Evolutionary conservation across 106 monocot genomes (phyloP).

Genomic region (Dendrobium nobile): DNA sequence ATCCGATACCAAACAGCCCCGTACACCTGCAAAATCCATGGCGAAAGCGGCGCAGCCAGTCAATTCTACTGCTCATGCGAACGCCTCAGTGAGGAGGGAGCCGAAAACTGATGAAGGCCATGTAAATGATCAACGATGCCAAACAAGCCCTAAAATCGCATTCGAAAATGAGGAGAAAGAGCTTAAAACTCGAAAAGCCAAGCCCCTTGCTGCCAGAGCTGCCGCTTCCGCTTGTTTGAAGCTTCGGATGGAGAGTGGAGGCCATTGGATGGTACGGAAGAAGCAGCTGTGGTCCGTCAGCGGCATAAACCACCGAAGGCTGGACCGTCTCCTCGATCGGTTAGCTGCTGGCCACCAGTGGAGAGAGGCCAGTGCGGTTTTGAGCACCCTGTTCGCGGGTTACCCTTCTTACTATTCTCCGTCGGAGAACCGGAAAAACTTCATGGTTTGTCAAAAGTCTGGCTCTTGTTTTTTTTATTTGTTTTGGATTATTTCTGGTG

Average conservation of each 20-base stretch:
- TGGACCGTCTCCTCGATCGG: slow-evolving; percentile 10
- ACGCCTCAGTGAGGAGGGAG: background rate
- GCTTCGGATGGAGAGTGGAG: background rate
- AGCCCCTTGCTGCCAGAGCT: background rate
- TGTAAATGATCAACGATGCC: background rate
- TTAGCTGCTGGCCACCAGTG: slow-evolving; percentile 20
- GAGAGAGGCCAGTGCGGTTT: slow-evolving; percentile 37
- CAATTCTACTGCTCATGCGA: too few relatives aligned
- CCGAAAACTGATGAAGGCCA: background rate
- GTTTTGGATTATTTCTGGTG: background rate
- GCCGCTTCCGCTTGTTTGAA: background rate
- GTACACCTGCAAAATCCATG: too few relatives aligned
- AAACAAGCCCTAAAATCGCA: background rate
- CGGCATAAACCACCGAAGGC: background rate
- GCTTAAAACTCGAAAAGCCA: background rate
- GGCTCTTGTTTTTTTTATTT: background rate
- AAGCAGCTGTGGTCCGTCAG: background rate
- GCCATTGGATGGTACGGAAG: background rate
- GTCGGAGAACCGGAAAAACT: slow-evolving; percentile 20
- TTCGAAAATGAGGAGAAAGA: background rate
- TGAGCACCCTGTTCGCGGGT: slow-evolving; percentile 23
- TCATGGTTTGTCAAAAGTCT: slow-evolving; percentile 10
- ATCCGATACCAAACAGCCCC: too few relatives aligned
- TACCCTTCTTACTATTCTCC: background rate
- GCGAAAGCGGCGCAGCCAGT: too few relatives aligned